These are phyloP conservation scores for Monosporascus sp. DNA, from an alignment of 2,329 filamentous ascomycete species.

Conservation along the genomic window DNA sequence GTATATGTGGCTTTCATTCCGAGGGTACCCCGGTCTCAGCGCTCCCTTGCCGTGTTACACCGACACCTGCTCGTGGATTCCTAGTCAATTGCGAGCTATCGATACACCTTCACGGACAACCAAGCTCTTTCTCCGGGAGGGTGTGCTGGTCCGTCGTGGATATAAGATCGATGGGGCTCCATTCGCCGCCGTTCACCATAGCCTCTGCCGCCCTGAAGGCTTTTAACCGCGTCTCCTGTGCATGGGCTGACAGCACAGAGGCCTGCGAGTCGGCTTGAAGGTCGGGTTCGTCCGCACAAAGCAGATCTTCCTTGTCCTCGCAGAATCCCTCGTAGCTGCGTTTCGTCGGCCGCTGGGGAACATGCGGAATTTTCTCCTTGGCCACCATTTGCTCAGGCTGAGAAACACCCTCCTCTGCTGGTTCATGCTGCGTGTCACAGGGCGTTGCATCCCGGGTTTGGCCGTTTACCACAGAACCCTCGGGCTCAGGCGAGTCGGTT, in stretches of 20 bases:
- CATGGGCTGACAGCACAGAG: conserved; percentile 22
- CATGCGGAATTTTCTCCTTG: background rate
- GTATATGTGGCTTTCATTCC: too few relatives aligned
- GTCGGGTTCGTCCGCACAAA: conserved; percentile 9
- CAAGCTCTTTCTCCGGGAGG: conserved; percentile 29
- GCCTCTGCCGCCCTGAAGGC: conserved; percentile 26
- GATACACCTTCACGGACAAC: conserved; percentile 3
- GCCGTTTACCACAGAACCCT: background rate
- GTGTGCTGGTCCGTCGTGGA: conserved; percentile 37
- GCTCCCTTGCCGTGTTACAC: too few relatives aligned
- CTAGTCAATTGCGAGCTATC: too few relatives aligned
- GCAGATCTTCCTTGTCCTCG: conserved; percentile 5
- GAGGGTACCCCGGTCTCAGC: too few relatives aligned
- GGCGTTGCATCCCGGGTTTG: background rate
- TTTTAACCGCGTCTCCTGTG: conserved; percentile 21
- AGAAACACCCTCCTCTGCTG: background rate
- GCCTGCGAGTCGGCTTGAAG: conserved; percentile 25
- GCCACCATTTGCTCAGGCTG: background rate
- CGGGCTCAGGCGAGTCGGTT: background rate
- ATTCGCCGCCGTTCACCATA: conserved; percentile 17
- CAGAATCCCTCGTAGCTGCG: background rate
- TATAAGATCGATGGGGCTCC: conserved; percentile 25
- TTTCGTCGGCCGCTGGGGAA: background rate
- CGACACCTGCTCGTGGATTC: too few relatives aligned
- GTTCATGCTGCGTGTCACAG: background rate